These are phyloP conservation scores for Neurospora tetrasperma DNA, from an alignment of 495 filamentous ascomycete species.

Conservation along the genomic window DNA sequence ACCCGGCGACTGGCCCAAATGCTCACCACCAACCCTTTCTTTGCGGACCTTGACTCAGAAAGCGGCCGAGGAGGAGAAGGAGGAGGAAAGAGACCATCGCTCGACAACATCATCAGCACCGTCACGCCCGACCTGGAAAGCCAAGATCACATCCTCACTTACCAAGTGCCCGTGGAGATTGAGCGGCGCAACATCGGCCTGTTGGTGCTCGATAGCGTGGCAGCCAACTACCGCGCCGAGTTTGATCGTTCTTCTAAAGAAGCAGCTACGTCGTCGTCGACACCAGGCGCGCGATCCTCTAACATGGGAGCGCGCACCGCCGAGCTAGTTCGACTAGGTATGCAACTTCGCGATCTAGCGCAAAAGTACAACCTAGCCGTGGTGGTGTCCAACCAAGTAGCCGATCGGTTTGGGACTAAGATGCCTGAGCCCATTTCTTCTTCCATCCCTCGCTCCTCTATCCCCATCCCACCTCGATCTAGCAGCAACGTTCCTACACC, in stretches of 20 bases:
- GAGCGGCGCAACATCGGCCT: slow-evolving; percentile 63
- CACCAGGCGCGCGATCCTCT: slow-evolving; percentile 10
- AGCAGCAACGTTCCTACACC: slow-evolving; percentile 7
- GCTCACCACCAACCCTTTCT: slow-evolving; percentile 52
- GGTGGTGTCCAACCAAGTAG: slow-evolving; percentile 93
- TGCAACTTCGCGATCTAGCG: slow-evolving; percentile 64
- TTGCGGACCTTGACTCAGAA: slow-evolving; percentile 34
- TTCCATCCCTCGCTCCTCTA: slow-evolving; percentile 6
- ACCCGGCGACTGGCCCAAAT: slow-evolving; percentile 75
- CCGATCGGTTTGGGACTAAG: slow-evolving; percentile 57
- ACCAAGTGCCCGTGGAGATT: slow-evolving; percentile 82
- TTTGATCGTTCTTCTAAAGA: slow-evolving; percentile 44
- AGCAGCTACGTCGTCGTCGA: background rate
- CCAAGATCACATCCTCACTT: slow-evolving; percentile 89
- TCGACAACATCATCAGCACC: slow-evolving; percentile 64
- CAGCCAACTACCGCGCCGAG: slow-evolving; percentile 90
- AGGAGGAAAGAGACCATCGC: slow-evolving; percentile 42
- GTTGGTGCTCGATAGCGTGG: slow-evolving; percentile 78
- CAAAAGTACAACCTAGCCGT: slow-evolving; percentile 63
- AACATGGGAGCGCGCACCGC: slow-evolving; percentile 51
- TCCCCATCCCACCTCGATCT: background rate
- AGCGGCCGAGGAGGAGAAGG: background rate
- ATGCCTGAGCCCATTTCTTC: slow-evolving; percentile 9
- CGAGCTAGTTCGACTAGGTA: slow-evolving; percentile 69
- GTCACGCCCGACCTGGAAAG: slow-evolving; percentile 85